Percentiles rank a stretch among this genome's conserved stretches.
Conservation (phyloP, 257 asterid species). For the Penstemon davidsonii region DNA sequence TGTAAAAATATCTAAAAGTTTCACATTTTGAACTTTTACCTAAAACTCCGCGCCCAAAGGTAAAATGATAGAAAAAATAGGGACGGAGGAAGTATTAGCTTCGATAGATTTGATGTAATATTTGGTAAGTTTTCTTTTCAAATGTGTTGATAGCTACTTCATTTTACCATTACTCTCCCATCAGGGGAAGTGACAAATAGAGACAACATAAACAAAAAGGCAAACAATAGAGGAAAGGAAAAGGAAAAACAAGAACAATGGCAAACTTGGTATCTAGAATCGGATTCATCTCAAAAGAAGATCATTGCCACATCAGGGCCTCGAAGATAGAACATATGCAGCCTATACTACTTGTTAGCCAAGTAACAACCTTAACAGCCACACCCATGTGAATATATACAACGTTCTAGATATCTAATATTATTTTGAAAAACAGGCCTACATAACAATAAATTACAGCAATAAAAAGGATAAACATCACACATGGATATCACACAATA, state of each 20-base stretch:
- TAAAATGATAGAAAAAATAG: too few species aligned
- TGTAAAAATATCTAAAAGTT: too few species aligned
- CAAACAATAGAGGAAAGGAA: not conserved
- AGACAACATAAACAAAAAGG: not conserved
- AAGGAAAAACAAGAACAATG: not conserved
- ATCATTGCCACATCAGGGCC: constrained; percentile 4
- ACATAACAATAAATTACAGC: not conserved
- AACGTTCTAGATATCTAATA: not conserved
- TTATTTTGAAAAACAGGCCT: constrained; percentile 4
- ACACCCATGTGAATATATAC: not conserved
- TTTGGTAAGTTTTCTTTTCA: not conserved
- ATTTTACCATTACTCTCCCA: not conserved
- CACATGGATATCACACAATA: not conserved
- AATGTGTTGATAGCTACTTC: not conserved
- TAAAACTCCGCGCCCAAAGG: too few species aligned
- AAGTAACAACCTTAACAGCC: constrained; percentile 7
- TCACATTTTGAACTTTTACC: too few species aligned
- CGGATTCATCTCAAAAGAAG: not conserved
- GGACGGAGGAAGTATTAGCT: not conserved
- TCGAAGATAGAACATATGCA: not conserved
- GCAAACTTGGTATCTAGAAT: not conserved
- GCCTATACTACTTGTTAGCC: not conserved
- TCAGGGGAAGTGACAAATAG: not conserved
- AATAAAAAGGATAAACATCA: constrained; percentile 1
- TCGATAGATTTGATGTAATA: not conserved